A percentile compares a stretch with the other conserved stretches of the same genome.
Evolutionary conservation across 2,329 filamentous ascomycete genomes (phyloP).

Genomic region (Trichoderma sp.): DNA sequence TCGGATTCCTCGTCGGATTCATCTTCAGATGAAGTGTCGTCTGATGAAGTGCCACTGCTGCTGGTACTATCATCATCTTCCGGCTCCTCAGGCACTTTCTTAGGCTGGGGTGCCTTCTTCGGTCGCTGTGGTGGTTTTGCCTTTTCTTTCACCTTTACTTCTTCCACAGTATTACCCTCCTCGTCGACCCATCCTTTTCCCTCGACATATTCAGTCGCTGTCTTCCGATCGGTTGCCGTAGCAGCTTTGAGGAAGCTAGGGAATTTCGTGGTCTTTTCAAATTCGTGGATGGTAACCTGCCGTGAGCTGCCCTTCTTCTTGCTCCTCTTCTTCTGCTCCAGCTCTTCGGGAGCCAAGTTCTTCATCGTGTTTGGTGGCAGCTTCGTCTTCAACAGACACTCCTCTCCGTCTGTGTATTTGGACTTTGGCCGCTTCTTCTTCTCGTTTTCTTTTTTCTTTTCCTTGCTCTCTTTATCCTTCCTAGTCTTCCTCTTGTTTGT

Average conservation of each 20-base stretch:
- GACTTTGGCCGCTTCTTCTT: conserved; percentile 62
- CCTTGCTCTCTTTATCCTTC: conserved; percentile 45
- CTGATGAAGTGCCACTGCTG: conserved; percentile 38
- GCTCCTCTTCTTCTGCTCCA: conserved; percentile 57
- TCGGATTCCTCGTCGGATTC: conserved; percentile 27
- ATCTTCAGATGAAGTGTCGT: conserved; percentile 29
- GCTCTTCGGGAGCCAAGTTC: conserved; percentile 41
- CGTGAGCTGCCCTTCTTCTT: conserved; percentile 48
- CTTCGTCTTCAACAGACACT: conserved; percentile 81
- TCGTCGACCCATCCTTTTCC: conserved; percentile 86
- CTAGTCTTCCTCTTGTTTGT: conserved; percentile 48
- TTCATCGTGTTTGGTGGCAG: conserved; percentile 52
- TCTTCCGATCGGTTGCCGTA: conserved; percentile 34
- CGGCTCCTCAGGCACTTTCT: conserved; percentile 25
- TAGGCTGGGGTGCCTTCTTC: conserved; percentile 26
- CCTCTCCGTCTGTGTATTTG: conserved; percentile 75
- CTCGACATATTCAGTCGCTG: conserved; percentile 65
- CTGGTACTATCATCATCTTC: conserved; percentile 39
- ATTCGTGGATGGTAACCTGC: conserved; percentile 79
- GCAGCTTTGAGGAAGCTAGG: conserved; percentile 71
- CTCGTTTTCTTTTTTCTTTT: conserved; percentile 53
- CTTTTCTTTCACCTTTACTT: conserved; percentile 38
- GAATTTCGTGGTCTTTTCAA: conserved; percentile 77
- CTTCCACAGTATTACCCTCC: conserved; percentile 71
- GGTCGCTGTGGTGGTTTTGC: conserved; percentile 10